These are phyloP conservation scores for Peribolospora baueri DNA, from an alignment of 768 basidiomycete genomes.

Conservation along the genomic window DNA sequence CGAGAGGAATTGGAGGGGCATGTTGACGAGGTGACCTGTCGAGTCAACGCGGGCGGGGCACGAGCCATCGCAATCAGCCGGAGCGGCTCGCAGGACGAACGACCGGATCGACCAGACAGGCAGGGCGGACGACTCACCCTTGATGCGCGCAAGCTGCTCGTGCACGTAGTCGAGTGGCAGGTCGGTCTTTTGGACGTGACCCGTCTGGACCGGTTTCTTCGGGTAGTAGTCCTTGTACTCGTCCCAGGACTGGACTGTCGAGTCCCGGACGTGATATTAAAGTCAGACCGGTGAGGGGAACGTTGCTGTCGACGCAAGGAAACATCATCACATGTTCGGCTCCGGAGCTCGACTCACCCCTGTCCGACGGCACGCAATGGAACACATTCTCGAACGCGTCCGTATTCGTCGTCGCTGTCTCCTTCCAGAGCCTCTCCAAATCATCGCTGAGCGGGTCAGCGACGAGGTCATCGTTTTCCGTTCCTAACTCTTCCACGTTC, in stretches of 20 bases:
- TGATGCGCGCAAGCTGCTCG: conserved; percentile 6
- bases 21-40: conserved; percentile 9
- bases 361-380: conserved; percentile 7
- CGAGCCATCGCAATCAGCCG: too few species aligned
- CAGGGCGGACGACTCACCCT: neutral
- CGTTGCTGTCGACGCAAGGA: neutral
- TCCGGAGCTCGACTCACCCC: neutral
- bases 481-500: conserved; percentile 1
- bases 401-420: conserved; percentile 9
- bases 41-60: too few species aligned
- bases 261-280: neutral
- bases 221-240: conserved; percentile 9
- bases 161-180: conserved; percentile 9
- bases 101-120: too few species aligned
- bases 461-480: conserved; percentile 7
- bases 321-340: neutral
- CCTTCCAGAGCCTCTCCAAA: conserved; percentile 7
- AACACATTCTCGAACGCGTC: conserved; percentile 10
- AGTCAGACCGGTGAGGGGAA: neutral
- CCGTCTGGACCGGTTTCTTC: conserved; percentile 6
- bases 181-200: conserved; percentile 5
- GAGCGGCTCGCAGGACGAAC: too few species aligned
- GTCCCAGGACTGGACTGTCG: conserved; percentile 3
- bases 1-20: conserved; percentile 12
- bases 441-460: conserved; percentile 11